Conservation (phyloP, 2,329 filamentous ascomycete genomes). For the Stagonosporopsis chrysanthemi region DNA sequence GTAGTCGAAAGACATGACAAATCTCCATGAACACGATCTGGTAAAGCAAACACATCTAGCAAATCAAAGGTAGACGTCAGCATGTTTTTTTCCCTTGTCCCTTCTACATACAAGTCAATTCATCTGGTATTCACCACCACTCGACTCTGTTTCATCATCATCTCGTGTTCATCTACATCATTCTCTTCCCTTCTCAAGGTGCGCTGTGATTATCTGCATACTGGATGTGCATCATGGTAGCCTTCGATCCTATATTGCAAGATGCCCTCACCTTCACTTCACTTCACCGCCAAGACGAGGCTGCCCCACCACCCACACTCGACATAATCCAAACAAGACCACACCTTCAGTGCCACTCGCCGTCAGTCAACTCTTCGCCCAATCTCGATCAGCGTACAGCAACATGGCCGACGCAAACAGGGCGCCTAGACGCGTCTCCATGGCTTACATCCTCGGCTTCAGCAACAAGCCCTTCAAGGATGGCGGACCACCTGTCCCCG, state of each 20-base stretch:
- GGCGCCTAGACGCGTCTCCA: conserved; percentile 31
- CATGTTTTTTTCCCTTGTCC: too few species aligned
- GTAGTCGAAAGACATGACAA: too few species aligned
- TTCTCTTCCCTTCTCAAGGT: too few species aligned
- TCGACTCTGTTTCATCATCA: not conserved
- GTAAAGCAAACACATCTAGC: too few species aligned
- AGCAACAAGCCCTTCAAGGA: conserved; percentile 43
- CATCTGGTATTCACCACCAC: too few species aligned
- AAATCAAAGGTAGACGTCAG: too few species aligned
- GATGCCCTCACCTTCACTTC: not conserved
- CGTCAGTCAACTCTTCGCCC: not conserved
- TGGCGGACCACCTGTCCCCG: conserved; percentile 18
- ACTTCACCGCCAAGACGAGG: conserved; percentile 4
- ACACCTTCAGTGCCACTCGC: not conserved
- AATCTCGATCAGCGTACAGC: not conserved
- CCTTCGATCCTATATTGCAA: too few species aligned
- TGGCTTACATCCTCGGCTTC: conserved; percentile 40
- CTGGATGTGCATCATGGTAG: too few species aligned
- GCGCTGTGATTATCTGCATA: too few species aligned
- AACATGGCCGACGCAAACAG: conserved; percentile 25
- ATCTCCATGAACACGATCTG: too few species aligned
- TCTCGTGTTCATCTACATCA: not conserved
- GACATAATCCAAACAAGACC: not conserved
- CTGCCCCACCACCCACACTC: conserved; percentile 6
- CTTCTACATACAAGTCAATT: too few species aligned